Percentiles rank a stretch among this genome's conserved stretches.
Evolutionary conservation across 257 asterid species (phyloP).

Genomic region (Penstemon davidsonii): DNA sequence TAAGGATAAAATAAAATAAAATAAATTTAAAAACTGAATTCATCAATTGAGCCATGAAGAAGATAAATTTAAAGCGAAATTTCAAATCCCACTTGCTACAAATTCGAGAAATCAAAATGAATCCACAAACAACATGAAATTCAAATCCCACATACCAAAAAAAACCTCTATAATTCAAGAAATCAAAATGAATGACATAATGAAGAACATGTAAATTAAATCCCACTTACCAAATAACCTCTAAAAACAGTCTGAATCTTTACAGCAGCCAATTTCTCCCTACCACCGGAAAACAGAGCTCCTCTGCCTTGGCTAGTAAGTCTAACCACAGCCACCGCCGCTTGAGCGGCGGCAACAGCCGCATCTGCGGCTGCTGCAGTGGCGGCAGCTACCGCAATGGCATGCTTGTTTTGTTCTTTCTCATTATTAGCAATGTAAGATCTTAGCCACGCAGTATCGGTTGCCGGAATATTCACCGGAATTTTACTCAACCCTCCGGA

Average conservation of each 20-base stretch:
- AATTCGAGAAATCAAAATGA: neutral
- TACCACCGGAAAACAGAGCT: conserved; percentile 41
- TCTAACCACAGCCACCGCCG: conserved; percentile 90
- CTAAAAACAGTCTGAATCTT: conserved; percentile 82
- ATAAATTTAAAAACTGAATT: no score
- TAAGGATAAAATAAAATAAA: no score
- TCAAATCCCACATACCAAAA: neutral
- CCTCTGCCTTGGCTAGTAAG: conserved; percentile 78
- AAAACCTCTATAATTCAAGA: neutral
- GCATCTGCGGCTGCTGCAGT: conserved; percentile 96
- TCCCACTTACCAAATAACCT: conserved; percentile 70
- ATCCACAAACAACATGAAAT: neutral
- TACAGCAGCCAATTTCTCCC: conserved; percentile 61
- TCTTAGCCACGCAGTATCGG: conserved; percentile 58
- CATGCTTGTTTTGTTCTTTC: conserved; percentile 73
- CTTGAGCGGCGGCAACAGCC: conserved; percentile 94
- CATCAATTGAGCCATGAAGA: no score
- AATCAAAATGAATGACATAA: neutral
- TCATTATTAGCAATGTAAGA: conserved; percentile 55
- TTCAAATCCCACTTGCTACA: no score
- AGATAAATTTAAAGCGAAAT: no score
- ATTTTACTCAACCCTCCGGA: conserved; percentile 33
- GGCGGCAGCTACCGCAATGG: conserved; percentile 91
- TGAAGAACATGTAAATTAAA: conserved; percentile 9
- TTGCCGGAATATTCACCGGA: conserved; percentile 38